phyloP scores from a whole-genome alignment of 768 basidiomycete species.

The Mycena chlorophos region DNA sequence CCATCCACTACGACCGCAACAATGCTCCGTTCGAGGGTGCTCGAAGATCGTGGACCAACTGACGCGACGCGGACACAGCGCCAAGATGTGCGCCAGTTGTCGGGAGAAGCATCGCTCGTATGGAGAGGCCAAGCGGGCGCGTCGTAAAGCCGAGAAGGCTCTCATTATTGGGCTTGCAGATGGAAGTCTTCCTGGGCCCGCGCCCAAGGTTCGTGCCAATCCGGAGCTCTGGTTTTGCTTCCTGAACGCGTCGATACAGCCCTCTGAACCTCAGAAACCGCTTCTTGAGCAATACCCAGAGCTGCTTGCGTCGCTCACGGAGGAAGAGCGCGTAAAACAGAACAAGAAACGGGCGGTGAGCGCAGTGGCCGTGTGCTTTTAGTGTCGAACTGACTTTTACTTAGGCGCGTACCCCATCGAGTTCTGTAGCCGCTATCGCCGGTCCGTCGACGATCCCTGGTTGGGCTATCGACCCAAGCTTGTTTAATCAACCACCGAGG shows the following conservation, averaged over 20 bases:
- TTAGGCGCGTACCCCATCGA: neutral
- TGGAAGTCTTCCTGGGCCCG: slow-evolving; percentile 3
- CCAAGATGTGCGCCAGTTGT: slow-evolving; percentile 54
- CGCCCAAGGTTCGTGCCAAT: neutral
- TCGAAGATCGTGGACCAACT: slow-evolving; percentile 29
- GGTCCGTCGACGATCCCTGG: neutral
- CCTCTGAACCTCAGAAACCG: neutral
- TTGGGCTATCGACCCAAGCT: slow-evolving; percentile 15
- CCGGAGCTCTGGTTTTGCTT: neutral
- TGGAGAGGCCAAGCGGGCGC: slow-evolving; percentile 50
- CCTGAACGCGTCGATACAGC: neutral
- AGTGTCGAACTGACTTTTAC: neutral
- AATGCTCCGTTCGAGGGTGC: slow-evolving; percentile 52
- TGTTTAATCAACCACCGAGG: slow-evolving; percentile 33
- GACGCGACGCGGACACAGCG: slow-evolving; percentile 23
- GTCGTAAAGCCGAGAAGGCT: slow-evolving; percentile 53
- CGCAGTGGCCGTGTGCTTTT: too few relatives aligned
- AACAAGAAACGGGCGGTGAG: too few relatives aligned
- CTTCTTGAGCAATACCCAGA: neutral
- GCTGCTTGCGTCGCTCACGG: neutral
- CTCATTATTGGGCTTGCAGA: slow-evolving; percentile 25
- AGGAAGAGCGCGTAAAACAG: neutral
- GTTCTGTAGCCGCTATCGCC: slow-evolving; percentile 13
- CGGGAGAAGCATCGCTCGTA: slow-evolving; percentile 52
- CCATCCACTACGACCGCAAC: slow-evolving; percentile 8